A percentile compares a stretch with the other conserved stretches of the same genome.
Conservation (phyloP, 768 basidiomycete genomes). For the Strobilomyces echinocephalus region DNA sequence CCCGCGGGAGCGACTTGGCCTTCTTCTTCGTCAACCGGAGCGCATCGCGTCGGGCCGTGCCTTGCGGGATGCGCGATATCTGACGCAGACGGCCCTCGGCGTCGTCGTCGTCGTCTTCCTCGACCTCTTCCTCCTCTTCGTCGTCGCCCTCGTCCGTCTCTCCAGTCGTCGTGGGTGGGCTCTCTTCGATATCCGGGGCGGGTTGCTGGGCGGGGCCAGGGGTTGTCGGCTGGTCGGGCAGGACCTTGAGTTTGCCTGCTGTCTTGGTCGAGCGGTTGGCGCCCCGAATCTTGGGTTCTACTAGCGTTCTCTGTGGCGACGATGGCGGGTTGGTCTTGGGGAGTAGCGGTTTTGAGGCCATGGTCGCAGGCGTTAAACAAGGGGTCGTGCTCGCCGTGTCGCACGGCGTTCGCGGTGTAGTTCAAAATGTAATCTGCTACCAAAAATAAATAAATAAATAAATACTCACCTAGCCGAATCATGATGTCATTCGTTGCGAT, state of each 20-base stretch:
- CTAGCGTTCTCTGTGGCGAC: slow-evolving; percentile 6
- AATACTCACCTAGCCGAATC: neutral
- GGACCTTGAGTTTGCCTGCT: slow-evolving; percentile 81
- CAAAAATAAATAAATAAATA: slow-evolving; percentile 11
- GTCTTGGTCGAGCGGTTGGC: slow-evolving; percentile 79
- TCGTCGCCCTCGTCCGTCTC: slow-evolving; percentile 74
- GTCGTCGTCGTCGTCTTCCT: slow-evolving; percentile 46
- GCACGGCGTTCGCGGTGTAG: slow-evolving; percentile 4
- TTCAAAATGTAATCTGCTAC: slow-evolving; percentile 5
- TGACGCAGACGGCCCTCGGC: slow-evolving; percentile 61
- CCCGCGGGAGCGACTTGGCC: slow-evolving; percentile 84
- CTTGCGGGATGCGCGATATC: slow-evolving; percentile 89
- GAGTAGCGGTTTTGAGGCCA: slow-evolving; percentile 30
- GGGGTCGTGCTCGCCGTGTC: slow-evolving; percentile 14
- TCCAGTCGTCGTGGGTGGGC: slow-evolving; percentile 40
- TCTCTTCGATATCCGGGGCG: slow-evolving; percentile 35
- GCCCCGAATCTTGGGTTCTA: slow-evolving; percentile 57
- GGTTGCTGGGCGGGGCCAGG: slow-evolving; percentile 28
- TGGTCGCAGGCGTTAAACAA: slow-evolving; percentile 9
- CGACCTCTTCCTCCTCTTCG: slow-evolving; percentile 49
- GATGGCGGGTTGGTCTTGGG: slow-evolving; percentile 26
- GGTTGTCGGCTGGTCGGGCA: slow-evolving; percentile 77
- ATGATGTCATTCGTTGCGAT: slow-evolving; percentile 14
- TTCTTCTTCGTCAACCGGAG: slow-evolving; percentile 89
- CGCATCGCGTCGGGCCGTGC: slow-evolving; percentile 89